Base-by-base conservation (phyloP, 371 early-diverging fungal genomes). In the Apophysomyces trapeziformis region DNA sequence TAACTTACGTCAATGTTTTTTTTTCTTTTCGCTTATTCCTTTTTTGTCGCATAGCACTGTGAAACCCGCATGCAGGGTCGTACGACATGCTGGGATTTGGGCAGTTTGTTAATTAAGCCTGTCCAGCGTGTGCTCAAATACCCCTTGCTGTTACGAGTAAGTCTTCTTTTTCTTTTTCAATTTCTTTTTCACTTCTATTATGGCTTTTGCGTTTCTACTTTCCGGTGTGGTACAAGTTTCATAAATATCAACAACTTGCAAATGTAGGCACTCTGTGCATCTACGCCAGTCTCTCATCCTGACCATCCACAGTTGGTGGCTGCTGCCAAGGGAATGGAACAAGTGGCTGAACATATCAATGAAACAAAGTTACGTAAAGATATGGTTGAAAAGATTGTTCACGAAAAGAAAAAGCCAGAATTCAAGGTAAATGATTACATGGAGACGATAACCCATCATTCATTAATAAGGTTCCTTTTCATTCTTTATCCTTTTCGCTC, bases 341-440 rank as follows among this genome's bases (percentile, higher is more conserved):
- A 80, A 26, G 87, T 93, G 1, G 95, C 94, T 1, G 93, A 92
- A 57, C 87, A 88, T 54, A 94, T 93, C 68, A 95, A 95, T 71
- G 92, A 93, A 62, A 88, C 91, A 56, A 95, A 95, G 76, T 83
- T 89, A 61, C 81, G 94, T 47, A 93, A 93, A 74, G 95, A 95
- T 73, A 88, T 92, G 58, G 93, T 93, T 0, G 94, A 95, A 37
- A 90, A 89, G 69, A 91, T 93, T 69, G 92, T 93, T 5, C 89
- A 90, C 7, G 87, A 86, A 37, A 91, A 90, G 71, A 85, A 86
- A 62, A 80, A 80, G 58, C 75, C 74, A 5, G 91, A 91, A 56
- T 84, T 88, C 3, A 85, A 86, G 83, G 88, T 89, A 78, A 61
- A 18, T 50, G 21, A 13, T 4, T 35, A 21, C 3, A 26, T 26